These are phyloP conservation scores for Dichotomocladium elegans DNA, from an alignment of 371 early-diverging fungal species.

Conservation along the genomic window DNA sequence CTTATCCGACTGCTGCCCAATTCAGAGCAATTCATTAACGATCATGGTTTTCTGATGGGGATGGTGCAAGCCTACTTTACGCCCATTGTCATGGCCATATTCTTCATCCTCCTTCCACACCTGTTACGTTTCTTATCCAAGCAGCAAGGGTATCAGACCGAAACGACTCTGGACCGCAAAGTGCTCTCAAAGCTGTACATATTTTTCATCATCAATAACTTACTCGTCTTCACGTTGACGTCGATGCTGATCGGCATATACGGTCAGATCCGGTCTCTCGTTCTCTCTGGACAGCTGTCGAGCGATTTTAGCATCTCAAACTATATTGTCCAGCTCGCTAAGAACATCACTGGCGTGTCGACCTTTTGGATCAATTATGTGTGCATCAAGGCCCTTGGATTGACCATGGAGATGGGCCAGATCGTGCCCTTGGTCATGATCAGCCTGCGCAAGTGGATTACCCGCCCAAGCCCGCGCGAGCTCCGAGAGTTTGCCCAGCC, in stretches of 20 bases:
- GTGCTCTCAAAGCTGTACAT: conserved; percentile 72
- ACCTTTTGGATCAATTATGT: conserved; percentile 73
- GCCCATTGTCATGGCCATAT: conserved; percentile 65
- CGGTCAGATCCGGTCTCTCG: conserved; percentile 40
- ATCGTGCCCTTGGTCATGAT: conserved; percentile 55
- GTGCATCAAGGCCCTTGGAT: conserved; percentile 50
- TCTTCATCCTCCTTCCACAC: conserved; percentile 63
- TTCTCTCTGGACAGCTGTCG: conserved; percentile 35
- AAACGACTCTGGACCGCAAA: conserved; percentile 64
- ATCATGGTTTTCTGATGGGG: conserved; percentile 48
- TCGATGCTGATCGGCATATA: conserved; percentile 54
- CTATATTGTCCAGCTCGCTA: conserved; percentile 30
- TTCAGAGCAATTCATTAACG: conserved; percentile 47
- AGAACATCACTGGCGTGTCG: conserved; percentile 38
- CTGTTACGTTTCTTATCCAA: conserved; percentile 63
- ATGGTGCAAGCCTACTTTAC: conserved; percentile 69
- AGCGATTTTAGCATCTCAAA: neutral
- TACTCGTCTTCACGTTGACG: conserved; percentile 61
- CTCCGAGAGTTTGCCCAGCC: conserved; percentile 61
- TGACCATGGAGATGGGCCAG: conserved; percentile 68
- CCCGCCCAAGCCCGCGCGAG: conserved; percentile 72
- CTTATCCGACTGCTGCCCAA: conserved; percentile 52
- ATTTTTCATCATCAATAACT: conserved; percentile 72
- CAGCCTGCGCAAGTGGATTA: conserved; percentile 56
- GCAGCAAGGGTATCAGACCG: conserved; percentile 71